phyloP scores from a whole-genome alignment of 805 yeast species.

The Naumovozyma castellii region DNA sequence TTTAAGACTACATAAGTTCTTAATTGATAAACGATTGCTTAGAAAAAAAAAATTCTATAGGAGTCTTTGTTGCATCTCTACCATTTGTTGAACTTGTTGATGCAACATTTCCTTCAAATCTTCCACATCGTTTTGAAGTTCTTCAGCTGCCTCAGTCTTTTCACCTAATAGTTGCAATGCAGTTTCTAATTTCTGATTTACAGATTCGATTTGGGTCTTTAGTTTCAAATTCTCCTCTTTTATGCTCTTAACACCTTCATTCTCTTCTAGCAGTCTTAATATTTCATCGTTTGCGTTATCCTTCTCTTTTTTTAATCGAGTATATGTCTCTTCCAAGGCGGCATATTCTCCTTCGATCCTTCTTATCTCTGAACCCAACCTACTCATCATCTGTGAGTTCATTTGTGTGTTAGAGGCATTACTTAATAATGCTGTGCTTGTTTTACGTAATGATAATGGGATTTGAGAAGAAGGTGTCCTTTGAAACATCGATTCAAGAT shows the following conservation, averaged over 20 bases:
- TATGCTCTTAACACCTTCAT: slow-evolving; percentile 35
- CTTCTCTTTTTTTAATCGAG: slow-evolving; percentile 45
- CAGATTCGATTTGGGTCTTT: slow-evolving; percentile 26
- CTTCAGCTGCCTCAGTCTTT: slow-evolving; percentile 76
- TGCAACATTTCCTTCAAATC: slow-evolving; percentile 81
- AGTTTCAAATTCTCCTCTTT: slow-evolving; percentile 30
- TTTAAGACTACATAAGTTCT: background rate
- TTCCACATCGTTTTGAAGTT: slow-evolving; percentile 74
- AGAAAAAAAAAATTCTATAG: slow-evolving; percentile 4
- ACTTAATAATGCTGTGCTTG: slow-evolving; percentile 4
- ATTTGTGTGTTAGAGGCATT: slow-evolving; percentile 6
- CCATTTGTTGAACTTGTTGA: slow-evolving; percentile 80
- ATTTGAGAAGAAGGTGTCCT: background rate
- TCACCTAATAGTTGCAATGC: slow-evolving; percentile 70
- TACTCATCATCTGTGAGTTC: slow-evolving; percentile 52
- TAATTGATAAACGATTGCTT: background rate
- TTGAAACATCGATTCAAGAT: slow-evolving; percentile 4
- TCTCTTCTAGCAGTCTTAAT: slow-evolving; percentile 45
- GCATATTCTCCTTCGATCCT: slow-evolving; percentile 71
- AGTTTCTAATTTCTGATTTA: slow-evolving; percentile 41
- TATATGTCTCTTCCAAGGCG: slow-evolving; percentile 54
- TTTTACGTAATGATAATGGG: slow-evolving; percentile 2
- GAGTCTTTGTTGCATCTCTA: slow-evolving; percentile 42
- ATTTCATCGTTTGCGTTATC: slow-evolving; percentile 62
- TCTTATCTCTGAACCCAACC: slow-evolving; percentile 67